Base-by-base conservation (phyloP, 805 yeast genomes). In the Spathaspora passalidarum region DNA sequence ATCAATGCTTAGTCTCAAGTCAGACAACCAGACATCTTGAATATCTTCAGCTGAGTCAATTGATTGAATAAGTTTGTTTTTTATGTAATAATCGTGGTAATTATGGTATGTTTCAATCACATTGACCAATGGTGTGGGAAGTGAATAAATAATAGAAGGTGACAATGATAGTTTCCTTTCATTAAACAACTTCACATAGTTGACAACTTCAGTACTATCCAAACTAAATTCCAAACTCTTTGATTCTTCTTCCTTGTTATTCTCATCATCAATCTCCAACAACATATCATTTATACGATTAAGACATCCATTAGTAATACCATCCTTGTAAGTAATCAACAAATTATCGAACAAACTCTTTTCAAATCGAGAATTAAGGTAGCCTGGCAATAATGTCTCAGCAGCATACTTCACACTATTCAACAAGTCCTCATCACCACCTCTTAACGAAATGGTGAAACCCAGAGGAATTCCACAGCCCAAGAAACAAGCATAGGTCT, bases 401-500 rank as follows among this genome's bases (percentile, higher is more conserved):
- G 86, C 73, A 2, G 90, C 85, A 43, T 84, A 82, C 60, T 94
- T 94, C 18, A 91, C 76, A 43, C 80, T 80, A 43, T 80, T 72
- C 45, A 92, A 65, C 0, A 73, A 58, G 2, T 80, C 85, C 42
- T 76, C 80, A 52, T 78, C 76, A 1, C 81, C 85, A 2, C 98
- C 99, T 45, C 98, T 71, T n/a, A 94, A 62, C 11, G 88, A 70
- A n/a, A 92, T 78, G 0, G 98, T 90, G 32, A 91, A 84, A 0
- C 99, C 99, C 0, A 84, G 64, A 35, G 78, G 79, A 8, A 76
- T 72, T 32, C 83, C 82, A 51, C 91, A 82, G 0, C 97, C 98
- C 1, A 83, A 78, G 45, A 94, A 77, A 53, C 80, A 86, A n/a
- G 89, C 75, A 57, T 84, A 88, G 0, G 95, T 81, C 58, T 89